Evolutionary conservation across 2,329 filamentous ascomycete species (phyloP), one percentile per base, ranked within the genome.

Genomic region (Epichloe uncinata): DNA sequence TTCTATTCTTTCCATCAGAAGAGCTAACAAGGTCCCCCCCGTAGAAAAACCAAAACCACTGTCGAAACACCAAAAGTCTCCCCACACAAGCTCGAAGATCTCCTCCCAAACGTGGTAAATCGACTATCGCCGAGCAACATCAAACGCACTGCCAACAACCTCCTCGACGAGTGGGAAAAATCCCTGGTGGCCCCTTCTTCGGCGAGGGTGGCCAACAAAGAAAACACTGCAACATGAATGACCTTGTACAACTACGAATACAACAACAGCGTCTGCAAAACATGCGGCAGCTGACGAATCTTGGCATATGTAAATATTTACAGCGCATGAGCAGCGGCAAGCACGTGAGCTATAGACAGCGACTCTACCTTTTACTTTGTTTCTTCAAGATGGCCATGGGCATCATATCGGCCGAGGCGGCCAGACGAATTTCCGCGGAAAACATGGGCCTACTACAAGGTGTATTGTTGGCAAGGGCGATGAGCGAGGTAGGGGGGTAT

Each of bases 121-220:
- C 81, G 83, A 55, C 69, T 89, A 41, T 78, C 80, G 8, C 85
- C 89, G 0, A 82, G 81, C 57, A 89, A 87, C 58, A 70, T 96
- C 57, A 87, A 88, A 63, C 78, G 81, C 36, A 91, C 87, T 1
- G 87, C 90, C n/a, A 85, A 82, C 36, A 85, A 84, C 54, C 73
- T 95, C 51, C 88, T 96, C 80, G 85, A 82, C 55, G 89, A 95
- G 62, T 95, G 88, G 87, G 91, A 97, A 69, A 87, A 81, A 65
- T 69, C 66, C 4, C 56, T 69, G 42, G 56, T 58, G 5, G 55
- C 63, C 8, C 63, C 66, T 11, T 30, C 42, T 16, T 4, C 26
- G 34, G 16, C 26, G 36, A 37, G 12, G 13, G 55, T 51, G 30
- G 56, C 54, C 18, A 55, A 62, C 54, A 65, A 66, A 54, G 66